Evolutionary conservation across 140 eudicot species (phyloP).

Genomic region (Cichorium intybus): DNA sequence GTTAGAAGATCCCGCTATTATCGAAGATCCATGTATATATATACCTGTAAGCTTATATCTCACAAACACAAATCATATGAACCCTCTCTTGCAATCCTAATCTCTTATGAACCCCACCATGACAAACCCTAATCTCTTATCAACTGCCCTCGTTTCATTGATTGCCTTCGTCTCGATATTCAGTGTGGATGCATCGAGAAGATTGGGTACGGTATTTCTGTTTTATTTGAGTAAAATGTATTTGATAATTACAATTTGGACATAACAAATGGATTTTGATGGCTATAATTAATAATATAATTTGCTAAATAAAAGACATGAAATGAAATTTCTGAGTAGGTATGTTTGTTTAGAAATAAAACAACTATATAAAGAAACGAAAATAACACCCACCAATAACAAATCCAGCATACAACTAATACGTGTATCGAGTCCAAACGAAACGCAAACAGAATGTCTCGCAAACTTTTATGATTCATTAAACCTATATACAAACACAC

Average conservation of each 20-base stretch:
- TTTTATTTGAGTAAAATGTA: not conserved
- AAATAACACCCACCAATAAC: not conserved
- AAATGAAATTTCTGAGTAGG: not conserved
- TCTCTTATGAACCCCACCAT: conserved; percentile 22
- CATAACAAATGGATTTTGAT: not conserved
- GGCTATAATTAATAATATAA: not conserved
- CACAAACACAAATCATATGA: not conserved
- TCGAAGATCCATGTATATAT: not conserved
- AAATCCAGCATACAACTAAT: no score
- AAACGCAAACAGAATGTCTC: no score
- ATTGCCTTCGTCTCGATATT: conserved; percentile 25
- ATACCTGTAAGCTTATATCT: conserved; percentile 1
- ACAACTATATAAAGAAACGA: not conserved
- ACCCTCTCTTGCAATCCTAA: not conserved
- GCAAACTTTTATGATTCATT: no score
- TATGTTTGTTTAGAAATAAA: not conserved
- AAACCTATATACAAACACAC: no score
- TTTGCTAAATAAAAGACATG: not conserved
- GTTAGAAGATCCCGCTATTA: not conserved
- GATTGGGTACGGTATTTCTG: not conserved
- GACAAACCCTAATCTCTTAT: conserved; percentile 27
- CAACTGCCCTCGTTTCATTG: conserved; percentile 21
- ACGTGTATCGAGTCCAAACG: no score
- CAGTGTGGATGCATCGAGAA: conserved; percentile 22
- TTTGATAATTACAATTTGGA: not conserved